Evolutionary conservation across 495 filamentous ascomycete species (phyloP), one percentile per base, ranked within the genome.

Genomic region (Neurospora tetraspora): DNA sequence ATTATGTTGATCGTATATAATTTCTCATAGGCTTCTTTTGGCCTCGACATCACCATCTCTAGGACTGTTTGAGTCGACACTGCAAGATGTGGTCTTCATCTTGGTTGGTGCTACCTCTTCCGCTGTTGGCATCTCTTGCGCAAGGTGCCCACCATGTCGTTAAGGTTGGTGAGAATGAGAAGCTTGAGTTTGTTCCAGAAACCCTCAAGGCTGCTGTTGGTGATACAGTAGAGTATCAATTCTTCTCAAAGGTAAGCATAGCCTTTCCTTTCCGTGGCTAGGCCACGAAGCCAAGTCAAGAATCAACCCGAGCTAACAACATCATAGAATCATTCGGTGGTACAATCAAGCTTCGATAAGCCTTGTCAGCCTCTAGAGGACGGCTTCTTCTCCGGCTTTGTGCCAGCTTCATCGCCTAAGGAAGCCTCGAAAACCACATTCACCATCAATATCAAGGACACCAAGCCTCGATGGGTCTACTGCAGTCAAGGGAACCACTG

Each of bases 151-250:
- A 80, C 68, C 76, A 79, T 71, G 42, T 77, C 14, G 81, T 85
- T 40, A 78, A 76, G 3, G 82, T 85, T 10, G 83, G 83, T 31
- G 81, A 82, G 74, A 79, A 75, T 3, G 75, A 78, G 6, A 73
- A 79, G 69, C 76, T 85, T 4, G 77, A 75, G 47, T 85, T 83
- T 59, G 74, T 76, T 31, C 82, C 82, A 2, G 76, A 80, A 42
- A 78, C 70, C 5, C 39, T 85, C 16, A 76, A 69, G 14, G 80
- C 82, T 1, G 43, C 77, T 39, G 68, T 72, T 34, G 82, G 82
- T 9, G 88, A 90, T 69, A 79, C 83, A 0, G 78, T 92, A 70
- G 83, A 86, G 14, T 92, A 90, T 75, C 79, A 85, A 71, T 92
- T 90, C 81, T 90, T 87, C 73, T 85, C 88, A 12, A 83, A 77